These are phyloP conservation scores for Ilyonectria sp. DNA, from an alignment of 2,329 filamentous ascomycete genomes.

Conservation along the genomic window DNA sequence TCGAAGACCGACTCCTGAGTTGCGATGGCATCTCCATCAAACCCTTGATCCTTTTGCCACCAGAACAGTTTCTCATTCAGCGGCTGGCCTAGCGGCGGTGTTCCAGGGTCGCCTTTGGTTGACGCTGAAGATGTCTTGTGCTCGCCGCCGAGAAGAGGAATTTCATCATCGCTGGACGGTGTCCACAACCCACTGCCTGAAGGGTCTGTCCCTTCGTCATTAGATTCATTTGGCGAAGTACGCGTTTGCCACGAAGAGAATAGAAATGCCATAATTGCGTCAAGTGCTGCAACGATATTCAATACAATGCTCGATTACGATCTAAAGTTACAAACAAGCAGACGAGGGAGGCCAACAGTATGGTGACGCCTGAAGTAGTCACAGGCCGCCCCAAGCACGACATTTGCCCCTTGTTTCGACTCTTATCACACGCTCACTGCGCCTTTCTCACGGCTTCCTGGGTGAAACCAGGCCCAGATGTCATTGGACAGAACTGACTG, in stretches of 20 bases:
- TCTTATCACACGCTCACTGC: neutral
- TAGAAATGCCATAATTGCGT: constrained; percentile 14
- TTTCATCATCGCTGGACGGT: constrained; percentile 19
- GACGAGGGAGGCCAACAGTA: no score
- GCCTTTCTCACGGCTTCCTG: neutral
- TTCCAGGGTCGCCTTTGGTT: neutral
- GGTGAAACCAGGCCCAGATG: neutral
- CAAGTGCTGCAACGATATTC: neutral
- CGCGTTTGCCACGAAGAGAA: constrained; percentile 14
- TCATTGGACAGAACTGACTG: neutral
- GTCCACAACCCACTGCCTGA: constrained; percentile 7
- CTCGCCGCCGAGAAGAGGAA: constrained; percentile 18
- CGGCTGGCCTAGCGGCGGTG: constrained; percentile 15
- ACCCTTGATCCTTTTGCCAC: constrained; percentile 16
- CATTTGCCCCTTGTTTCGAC: neutral
- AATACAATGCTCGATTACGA: neutral
- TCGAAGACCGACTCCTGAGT: constrained; percentile 34
- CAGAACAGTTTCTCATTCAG: constrained; percentile 22
- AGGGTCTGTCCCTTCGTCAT: constrained; percentile 1
- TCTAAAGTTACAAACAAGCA: neutral
- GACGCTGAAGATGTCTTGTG: constrained; percentile 9
- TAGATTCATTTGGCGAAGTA: neutral
- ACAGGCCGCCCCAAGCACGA: neutral
- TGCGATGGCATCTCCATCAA: constrained; percentile 24
- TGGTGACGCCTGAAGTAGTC: neutral